Conservation (phyloP, 352 stramenopile species). For the Phytophthora litchii region DNA sequence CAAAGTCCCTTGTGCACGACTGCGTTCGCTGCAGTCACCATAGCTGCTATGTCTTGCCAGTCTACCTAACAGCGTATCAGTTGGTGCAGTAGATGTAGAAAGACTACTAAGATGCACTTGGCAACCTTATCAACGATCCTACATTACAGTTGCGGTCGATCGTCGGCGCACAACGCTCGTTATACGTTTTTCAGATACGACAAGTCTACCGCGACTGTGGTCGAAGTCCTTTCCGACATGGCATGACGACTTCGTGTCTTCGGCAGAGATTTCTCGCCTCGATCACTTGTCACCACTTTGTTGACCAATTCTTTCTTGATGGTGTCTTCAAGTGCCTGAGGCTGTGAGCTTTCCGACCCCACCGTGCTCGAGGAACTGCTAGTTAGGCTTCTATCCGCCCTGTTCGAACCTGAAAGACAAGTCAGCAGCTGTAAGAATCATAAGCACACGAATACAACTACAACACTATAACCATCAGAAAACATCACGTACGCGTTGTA, state of each 20-base stretch:
- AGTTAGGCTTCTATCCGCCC: conserved; percentile 21
- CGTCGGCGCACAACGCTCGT: neutral
- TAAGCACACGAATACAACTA: conserved; percentile 11
- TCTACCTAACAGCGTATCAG: conserved; percentile 1
- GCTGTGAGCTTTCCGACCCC: conserved; percentile 31
- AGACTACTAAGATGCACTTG: neutral
- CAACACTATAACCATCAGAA: neutral
- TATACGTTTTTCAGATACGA: conserved; percentile 38
- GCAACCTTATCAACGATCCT: conserved; percentile 3
- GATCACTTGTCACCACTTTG: conserved; percentile 1
- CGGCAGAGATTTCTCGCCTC: conserved; percentile 5
- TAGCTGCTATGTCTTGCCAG: neutral
- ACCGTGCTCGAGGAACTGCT: conserved; percentile 38
- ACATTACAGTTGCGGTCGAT: conserved; percentile 13
- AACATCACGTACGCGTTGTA: conserved; percentile 13
- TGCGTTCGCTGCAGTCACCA: conserved; percentile 15
- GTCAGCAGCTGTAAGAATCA: conserved; percentile 22
- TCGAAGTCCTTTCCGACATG: conserved; percentile 4
- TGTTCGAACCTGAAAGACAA: conserved; percentile 19
- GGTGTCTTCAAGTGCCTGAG: conserved; percentile 18
- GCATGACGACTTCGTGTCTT: conserved; percentile 21
- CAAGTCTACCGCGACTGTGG: conserved; percentile 23
- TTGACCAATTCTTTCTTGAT: conserved; percentile 21
- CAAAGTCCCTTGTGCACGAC: conserved; percentile 8
- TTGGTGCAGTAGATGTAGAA: conserved; percentile 3